Conservation (phyloP, 2,329 filamentous ascomycete genomes). For the Sporothrix globosa region DNA sequence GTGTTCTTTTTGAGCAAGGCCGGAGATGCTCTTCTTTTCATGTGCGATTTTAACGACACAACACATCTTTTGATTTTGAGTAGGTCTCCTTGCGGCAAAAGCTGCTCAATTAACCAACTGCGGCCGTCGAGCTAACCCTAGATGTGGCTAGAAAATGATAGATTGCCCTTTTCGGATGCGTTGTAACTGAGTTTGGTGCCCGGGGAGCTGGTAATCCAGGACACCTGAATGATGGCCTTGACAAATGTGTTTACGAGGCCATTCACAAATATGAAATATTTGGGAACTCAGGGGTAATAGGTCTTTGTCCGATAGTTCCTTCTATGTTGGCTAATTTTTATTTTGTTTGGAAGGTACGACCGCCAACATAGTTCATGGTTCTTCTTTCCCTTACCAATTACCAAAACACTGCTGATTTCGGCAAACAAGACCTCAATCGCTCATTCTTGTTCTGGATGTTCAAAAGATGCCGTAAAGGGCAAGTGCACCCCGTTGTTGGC, state of each 20-base stretch:
- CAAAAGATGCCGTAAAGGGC: not conserved
- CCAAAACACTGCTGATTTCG: not conserved
- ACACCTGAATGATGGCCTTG: not conserved
- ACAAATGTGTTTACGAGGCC: not conserved
- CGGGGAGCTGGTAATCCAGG: not conserved
- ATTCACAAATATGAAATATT: not conserved
- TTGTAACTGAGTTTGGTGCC: slow-evolving; percentile 2
- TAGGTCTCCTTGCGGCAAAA: slow-evolving; percentile 24
- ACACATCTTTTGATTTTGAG: slow-evolving; percentile 1
- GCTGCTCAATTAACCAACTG: slow-evolving; percentile 21
- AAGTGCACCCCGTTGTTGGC: not conserved
- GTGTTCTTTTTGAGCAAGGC: slow-evolving; percentile 1
- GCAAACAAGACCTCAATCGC: not conserved
- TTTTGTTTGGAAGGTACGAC: not conserved
- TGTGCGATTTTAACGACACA: not conserved
- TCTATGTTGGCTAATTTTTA: not conserved
- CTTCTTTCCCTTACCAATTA: slow-evolving; percentile 2
- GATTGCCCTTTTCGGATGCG: slow-evolving; percentile 11
- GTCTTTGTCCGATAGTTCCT: not conserved
- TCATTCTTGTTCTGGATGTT: not conserved
- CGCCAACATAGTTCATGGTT: not conserved
- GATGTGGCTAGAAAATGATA: slow-evolving; percentile 6
- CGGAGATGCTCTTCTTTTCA: slow-evolving; percentile 15
- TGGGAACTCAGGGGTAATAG: slow-evolving; percentile 10
- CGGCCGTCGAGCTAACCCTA: not conserved